Percentiles rank a stretch among this genome's conserved stretches.
Conservation (phyloP, 2,329 filamentous ascomycete species). For the Botrytis squamosa region DNA sequence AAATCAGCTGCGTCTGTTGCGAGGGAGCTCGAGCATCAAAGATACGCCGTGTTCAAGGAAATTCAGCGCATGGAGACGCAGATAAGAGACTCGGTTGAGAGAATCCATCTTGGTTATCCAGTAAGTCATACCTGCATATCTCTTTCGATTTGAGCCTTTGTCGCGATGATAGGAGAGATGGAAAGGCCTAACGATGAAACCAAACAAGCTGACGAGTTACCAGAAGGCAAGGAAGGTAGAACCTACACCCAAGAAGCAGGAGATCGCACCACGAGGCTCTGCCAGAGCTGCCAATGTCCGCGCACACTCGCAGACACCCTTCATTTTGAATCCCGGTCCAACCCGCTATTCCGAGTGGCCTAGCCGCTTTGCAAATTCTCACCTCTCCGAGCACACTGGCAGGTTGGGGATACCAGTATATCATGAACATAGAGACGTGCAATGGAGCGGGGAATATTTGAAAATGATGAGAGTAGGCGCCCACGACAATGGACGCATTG, state of each 20-base stretch:
- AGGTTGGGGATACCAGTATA: neutral
- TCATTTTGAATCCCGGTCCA: neutral
- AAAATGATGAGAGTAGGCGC: accelerated
- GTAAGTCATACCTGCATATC: neutral
- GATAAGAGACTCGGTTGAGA: neutral
- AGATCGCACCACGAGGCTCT: neutral
- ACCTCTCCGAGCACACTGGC: neutral
- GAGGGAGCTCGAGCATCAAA: neutral
- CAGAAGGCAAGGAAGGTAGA: neutral
- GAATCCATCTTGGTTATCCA: neutral
- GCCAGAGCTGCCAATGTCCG: accelerated
- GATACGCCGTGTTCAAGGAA: accelerated
- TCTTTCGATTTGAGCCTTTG: neutral
- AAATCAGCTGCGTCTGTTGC: neutral
- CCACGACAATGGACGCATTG: neutral
- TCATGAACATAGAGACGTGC: neutral
- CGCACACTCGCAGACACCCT: neutral
- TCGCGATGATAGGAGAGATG: neutral
- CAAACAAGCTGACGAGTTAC: neutral
- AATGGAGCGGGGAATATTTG: neutral
- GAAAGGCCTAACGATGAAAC: neutral
- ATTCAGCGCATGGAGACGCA: neutral
- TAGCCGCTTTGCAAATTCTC: neutral
- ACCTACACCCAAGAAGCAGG: accelerated
- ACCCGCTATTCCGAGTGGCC: neutral